These are phyloP conservation scores for Coniochaeta hoffmannii DNA, from an alignment of 2,329 filamentous ascomycete genomes.

Conservation along the genomic window DNA sequence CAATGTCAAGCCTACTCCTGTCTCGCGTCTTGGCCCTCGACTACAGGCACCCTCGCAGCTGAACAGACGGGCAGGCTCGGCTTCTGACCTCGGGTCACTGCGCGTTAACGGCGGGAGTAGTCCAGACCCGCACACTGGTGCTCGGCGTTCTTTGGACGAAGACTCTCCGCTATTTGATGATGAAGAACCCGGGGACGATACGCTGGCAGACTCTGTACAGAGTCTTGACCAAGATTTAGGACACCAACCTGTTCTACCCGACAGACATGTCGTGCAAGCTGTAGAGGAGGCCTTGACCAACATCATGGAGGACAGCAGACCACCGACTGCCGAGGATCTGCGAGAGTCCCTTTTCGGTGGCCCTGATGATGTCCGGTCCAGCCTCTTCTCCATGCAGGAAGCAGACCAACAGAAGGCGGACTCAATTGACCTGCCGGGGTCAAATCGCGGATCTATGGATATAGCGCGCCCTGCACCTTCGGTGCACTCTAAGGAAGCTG, in stretches of 20 bases:
- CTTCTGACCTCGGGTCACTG: constrained; percentile 36
- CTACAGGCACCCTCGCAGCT: constrained; percentile 18
- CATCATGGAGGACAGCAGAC: constrained; percentile 75
- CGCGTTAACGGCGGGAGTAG: constrained; percentile 29
- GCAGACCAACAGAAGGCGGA: constrained; percentile 29
- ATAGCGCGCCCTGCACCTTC: constrained; percentile 17
- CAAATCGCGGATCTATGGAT: constrained; percentile 24
- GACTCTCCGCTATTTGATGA: constrained; percentile 64
- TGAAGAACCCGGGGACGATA: constrained; percentile 67
- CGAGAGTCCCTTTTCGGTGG: constrained; percentile 63
- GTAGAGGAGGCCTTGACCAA: constrained; percentile 89
- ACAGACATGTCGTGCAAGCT: constrained; percentile 78
- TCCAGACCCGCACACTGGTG: constrained; percentile 30
- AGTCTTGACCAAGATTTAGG: constrained; percentile 71
- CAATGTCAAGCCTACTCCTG: constrained; percentile 35
- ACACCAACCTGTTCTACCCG: constrained; percentile 50
- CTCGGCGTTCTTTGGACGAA: constrained; percentile 67
- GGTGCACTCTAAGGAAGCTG: constrained; percentile 34
- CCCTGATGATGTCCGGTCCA: constrained; percentile 38
- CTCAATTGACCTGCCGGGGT: constrained; percentile 47
- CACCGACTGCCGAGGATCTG: constrained; percentile 55
- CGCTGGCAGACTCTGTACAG: constrained; percentile 62
- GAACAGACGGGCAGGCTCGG: constrained; percentile 36
- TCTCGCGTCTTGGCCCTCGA: constrained; percentile 32
- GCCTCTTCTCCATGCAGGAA: constrained; percentile 35